phyloP scores from a whole-genome alignment of 805 yeast genomes.

The Hanseniaspora vineae region DNA sequence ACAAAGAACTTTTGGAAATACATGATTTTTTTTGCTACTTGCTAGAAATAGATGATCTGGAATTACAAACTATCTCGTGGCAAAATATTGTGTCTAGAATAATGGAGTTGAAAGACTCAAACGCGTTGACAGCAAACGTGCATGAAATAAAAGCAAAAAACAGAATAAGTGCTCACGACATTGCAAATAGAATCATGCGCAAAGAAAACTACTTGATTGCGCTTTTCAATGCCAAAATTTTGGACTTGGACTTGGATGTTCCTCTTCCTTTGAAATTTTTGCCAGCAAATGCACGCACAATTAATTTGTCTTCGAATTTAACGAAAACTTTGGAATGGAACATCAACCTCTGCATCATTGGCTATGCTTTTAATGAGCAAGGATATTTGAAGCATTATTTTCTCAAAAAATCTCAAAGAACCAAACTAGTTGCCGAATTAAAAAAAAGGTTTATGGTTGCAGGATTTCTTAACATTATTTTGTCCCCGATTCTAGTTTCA shows the following conservation, averaged over 20 bases:
- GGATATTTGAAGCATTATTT: slow-evolving; percentile 71
- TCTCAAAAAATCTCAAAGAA: slow-evolving; percentile 57
- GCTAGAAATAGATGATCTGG: slow-evolving; percentile 62
- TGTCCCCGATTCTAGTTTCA: slow-evolving; percentile 76
- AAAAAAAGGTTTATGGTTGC: slow-evolving; percentile 75
- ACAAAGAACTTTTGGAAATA: slow-evolving; percentile 58
- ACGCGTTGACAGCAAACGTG: slow-evolving; percentile 41
- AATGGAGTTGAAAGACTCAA: slow-evolving; percentile 64
- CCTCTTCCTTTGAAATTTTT: background rate
- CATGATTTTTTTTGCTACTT: slow-evolving; percentile 63
- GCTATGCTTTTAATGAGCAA: slow-evolving; percentile 67
- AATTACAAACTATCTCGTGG: slow-evolving; percentile 91
- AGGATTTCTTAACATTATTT: slow-evolving; percentile 66
- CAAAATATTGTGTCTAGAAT: slow-evolving; percentile 66
- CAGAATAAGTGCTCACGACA: slow-evolving; percentile 80
- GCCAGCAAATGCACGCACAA: slow-evolving; percentile 30
- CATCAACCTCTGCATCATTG: slow-evolving; percentile 73
- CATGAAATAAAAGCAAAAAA: slow-evolving; percentile 56
- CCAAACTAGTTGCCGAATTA: slow-evolving; percentile 53
- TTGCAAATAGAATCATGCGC: slow-evolving; percentile 92
- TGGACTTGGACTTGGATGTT: slow-evolving; percentile 43
- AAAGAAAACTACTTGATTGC: slow-evolving; percentile 91
- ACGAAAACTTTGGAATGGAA: slow-evolving; percentile 95
- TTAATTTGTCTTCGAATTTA: slow-evolving; percentile 19
- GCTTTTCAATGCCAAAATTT: slow-evolving; percentile 60